A percentile compares a stretch with the other conserved stretches of the same genome.
Conservation (phyloP, 163 green algal species). For the Chlamydomonas reinhardtii region DNA sequence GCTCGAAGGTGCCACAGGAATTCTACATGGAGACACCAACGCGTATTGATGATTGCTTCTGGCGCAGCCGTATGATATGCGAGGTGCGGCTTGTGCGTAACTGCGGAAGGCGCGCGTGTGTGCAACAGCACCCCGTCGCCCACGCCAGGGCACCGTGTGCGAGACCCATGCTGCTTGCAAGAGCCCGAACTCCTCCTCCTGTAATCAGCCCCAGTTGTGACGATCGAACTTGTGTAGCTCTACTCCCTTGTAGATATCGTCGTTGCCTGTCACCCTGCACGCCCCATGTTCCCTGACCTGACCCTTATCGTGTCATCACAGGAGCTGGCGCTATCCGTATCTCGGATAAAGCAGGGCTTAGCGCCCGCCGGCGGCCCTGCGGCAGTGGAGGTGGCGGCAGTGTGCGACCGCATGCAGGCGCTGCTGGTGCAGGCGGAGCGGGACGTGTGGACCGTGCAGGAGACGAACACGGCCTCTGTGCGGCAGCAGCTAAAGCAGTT, state of each 20-base stretch:
- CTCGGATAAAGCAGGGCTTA: background rate
- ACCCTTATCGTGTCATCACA: no score
- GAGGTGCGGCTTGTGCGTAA: no score
- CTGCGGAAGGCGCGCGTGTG: no score
- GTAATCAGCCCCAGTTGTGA: no score
- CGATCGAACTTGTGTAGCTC: no score
- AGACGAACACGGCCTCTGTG: constrained; percentile 47
- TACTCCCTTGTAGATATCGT: no score
- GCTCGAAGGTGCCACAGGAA: background rate
- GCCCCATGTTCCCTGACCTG: no score
- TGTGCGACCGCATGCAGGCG: background rate
- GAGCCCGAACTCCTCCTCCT: no score
- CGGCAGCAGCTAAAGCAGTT: constrained; percentile 49
- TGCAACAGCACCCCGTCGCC: no score
- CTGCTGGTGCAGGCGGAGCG: constrained; percentile 24
- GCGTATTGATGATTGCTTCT: constrained; percentile 63
- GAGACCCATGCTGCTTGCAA: no score
- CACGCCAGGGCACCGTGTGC: no score
- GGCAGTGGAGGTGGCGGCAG: background rate
- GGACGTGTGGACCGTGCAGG: constrained; percentile 29
- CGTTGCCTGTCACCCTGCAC: no score
- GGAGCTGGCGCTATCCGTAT: constrained; percentile 37
- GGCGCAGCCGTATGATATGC: constrained; percentile 53
- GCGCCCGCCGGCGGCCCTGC: background rate
- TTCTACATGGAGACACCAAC: constrained; percentile 46